Evolutionary conservation across 2,329 filamentous ascomycete genomes (phyloP).

Genomic region (Penicillium aurantiogriseum): DNA sequence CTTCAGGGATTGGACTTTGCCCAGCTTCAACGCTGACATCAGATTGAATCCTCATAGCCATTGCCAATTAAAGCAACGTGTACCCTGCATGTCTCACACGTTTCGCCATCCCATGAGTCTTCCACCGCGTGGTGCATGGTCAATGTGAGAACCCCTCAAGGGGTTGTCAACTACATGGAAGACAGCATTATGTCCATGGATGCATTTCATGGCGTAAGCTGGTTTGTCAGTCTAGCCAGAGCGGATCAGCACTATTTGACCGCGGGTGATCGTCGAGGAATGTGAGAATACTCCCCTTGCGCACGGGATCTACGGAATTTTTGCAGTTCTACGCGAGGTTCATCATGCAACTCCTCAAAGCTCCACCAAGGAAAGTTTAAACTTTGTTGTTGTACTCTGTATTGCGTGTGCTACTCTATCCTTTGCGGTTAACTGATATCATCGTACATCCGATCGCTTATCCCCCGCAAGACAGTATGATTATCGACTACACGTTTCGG

Average conservation of each 20-base stretch:
- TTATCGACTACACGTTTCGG: conserved; percentile 18
- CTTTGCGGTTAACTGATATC: conserved; percentile 10
- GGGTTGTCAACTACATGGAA: not conserved
- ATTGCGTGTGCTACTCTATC: conserved; percentile 6
- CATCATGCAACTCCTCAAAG: conserved; percentile 13
- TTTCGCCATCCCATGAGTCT: conserved; percentile 14
- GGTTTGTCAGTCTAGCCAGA: not conserved
- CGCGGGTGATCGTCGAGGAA: conserved; percentile 15
- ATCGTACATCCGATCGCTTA: conserved; percentile 12
- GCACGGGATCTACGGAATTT: conserved; percentile 14
- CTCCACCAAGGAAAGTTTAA: conserved; percentile 3
- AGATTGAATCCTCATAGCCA: not conserved
- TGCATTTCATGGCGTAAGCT: conserved; percentile 3
- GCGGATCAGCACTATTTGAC: not conserved
- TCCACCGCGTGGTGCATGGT: conserved; percentile 12
- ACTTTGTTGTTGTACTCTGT: conserved; percentile 2
- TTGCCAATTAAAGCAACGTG: not conserved
- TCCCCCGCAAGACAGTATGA: conserved; percentile 18
- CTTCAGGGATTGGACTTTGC: not conserved
- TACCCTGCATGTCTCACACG: conserved; percentile 21
- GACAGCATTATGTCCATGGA: not conserved
- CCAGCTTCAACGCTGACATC: not conserved
- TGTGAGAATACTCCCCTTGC: conserved; percentile 16
- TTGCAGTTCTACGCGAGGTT: conserved; percentile 21
- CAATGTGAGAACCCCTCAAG: conserved; percentile 1